These are phyloP conservation scores for Tuber borchii DNA, from an alignment of 495 filamentous ascomycete genomes.

Conservation along the genomic window DNA sequence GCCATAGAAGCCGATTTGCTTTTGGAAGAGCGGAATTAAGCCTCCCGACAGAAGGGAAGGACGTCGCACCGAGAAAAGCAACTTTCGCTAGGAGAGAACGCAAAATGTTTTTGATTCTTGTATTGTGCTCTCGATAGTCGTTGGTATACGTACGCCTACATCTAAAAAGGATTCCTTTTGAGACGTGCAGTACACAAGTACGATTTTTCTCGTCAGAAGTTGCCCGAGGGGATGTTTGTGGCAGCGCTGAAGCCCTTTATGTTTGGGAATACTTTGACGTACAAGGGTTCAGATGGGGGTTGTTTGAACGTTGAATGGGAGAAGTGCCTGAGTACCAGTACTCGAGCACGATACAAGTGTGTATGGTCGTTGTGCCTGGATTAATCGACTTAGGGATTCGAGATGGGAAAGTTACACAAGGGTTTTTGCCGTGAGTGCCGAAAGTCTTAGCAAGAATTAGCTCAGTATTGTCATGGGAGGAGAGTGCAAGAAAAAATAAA, in stretches of 20 bases:
- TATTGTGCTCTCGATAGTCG: not conserved
- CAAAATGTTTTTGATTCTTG: not conserved
- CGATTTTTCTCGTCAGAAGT: not conserved
- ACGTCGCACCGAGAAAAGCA: not conserved
- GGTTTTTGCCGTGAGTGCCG: not conserved
- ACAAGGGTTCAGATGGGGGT: not conserved
- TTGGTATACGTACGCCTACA: not conserved
- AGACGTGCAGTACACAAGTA: not conserved
- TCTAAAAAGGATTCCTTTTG: not conserved
- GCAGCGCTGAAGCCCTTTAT: not conserved
- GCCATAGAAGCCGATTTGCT: not conserved
- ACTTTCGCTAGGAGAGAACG: not conserved
- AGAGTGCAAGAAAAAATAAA: not conserved
- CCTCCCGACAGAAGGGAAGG: not conserved
- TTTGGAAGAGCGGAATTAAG: not conserved
- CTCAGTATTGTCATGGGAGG: not conserved
- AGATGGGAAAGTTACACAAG: slow-evolving; percentile 19
- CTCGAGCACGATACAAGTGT: not conserved
- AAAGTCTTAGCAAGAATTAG: not conserved
- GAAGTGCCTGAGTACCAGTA: not conserved
- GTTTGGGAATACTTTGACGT: not conserved
- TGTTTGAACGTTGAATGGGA: not conserved
- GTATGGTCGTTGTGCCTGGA: not conserved
- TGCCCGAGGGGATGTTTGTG: not conserved
- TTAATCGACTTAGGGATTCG: not conserved